A percentile compares a stretch with the other conserved stretches of the same genome.
These are phyloP conservation scores for Moniliella sp. DNA, from an alignment of 1,284 basidiomycete species.

Conservation along the genomic window DNA sequence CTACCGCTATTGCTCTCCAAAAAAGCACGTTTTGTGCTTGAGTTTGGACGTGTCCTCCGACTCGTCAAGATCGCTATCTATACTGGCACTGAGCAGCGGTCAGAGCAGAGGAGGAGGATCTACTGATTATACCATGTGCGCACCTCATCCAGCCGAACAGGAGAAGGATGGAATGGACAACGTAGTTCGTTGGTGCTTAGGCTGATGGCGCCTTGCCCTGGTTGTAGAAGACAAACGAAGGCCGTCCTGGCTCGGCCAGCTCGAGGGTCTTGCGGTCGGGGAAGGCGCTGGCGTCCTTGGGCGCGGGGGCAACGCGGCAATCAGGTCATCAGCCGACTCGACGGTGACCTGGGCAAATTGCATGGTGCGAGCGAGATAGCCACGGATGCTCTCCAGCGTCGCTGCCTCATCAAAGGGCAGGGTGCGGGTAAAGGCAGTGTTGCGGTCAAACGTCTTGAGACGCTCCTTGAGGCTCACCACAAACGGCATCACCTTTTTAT, in stretches of 20 bases:
- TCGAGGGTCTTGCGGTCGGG: constrained; percentile 54
- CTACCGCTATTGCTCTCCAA: too few species aligned
- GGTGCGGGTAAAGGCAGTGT: constrained; percentile 62
- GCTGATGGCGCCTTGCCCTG: too few species aligned
- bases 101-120: too few species aligned
- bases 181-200: too few species aligned
- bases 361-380: constrained; percentile 63
- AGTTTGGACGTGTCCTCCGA: too few species aligned
- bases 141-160: too few species aligned
- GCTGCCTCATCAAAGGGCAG: constrained; percentile 66
- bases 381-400: constrained; percentile 40
- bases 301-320: constrained; percentile 35
- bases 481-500: constrained; percentile 89
- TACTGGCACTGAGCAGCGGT: too few species aligned
- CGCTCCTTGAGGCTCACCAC: constrained; percentile 68
- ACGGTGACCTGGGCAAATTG: constrained; percentile 53
- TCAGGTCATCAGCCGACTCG: constrained; percentile 49
- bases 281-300: constrained; percentile 42
- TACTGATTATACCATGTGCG: too few species aligned
- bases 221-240: not conserved
- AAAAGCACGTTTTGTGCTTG: too few species aligned
- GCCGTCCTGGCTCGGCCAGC: constrained; percentile 55
- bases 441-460: constrained; percentile 51
- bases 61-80: too few species aligned
- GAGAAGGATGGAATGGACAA: too few species aligned